Base-by-base conservation (phyloP, 78 protist genomes). In the Polysphondylium violaceum region DNA sequence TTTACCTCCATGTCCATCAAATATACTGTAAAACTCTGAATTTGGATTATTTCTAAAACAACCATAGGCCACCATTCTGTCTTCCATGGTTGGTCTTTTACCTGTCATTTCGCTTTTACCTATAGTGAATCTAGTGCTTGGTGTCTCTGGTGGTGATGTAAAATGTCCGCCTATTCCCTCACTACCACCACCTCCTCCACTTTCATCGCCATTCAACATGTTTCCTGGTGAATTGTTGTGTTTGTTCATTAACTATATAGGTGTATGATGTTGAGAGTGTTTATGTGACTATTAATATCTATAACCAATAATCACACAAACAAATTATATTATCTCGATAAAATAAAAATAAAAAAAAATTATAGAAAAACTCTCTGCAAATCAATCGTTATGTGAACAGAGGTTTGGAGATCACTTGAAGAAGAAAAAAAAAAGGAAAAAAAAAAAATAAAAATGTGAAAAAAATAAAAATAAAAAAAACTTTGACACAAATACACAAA, bases 1-100 rank as follows among this genome's bases (percentile, higher is more conserved):
- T 14, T 47, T 38, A 12, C 93, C 86, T 17, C 87, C 93, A 29
- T 87, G 93, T 25, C 93, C 93, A 44, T 87, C 93, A 44, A 87
- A 87, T 17, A 87, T 56, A 8, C 73, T 36, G 31, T 72, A 87
- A 8, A 87, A 38, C 56, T 87, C 93, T 25, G 76, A 55, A 27
- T 87, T 43, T 17, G 65, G 56, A 43, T 53, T 38, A 17, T 50
- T 25, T 33, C 69, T 21, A 33, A 44, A 87, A 11, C 69, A 12
- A 29, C 93, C 93, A 55, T 87, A 76, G 7, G 86, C 41, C 17
- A 76, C 76, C 86, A 76, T 76, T 60, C 87, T 71, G 29, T 87
- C 93, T 38, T 87, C 93, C 93, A 87, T 87, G 17, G 93, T 67
- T 31, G 93, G 71, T 72, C 93, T 64, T 61, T 87, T 87, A 41